Percentiles rank a stretch among this genome's conserved stretches.
These are phyloP conservation scores for Arthroderma sp. DNA, from an alignment of 2,329 filamentous ascomycete genomes.

Conservation along the genomic window DNA sequence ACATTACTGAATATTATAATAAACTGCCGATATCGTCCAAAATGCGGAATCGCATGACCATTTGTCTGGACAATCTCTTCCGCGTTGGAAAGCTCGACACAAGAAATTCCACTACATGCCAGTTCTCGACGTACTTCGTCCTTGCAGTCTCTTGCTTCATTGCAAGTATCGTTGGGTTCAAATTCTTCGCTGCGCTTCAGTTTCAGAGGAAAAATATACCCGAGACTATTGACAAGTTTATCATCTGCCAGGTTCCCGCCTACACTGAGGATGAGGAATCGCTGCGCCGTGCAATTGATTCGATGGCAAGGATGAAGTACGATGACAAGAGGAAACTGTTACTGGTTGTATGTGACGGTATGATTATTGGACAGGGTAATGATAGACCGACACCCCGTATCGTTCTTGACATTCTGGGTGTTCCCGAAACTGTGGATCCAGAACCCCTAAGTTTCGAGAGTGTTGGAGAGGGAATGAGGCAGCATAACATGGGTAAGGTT, in stretches of 20 bases:
- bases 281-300: conserved; percentile 90
- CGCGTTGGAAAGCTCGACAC: conserved; percentile 88
- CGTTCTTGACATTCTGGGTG: conserved; percentile 90
- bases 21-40: conserved; percentile 44
- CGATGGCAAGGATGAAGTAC: conserved; percentile 85
- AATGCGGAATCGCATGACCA: conserved; percentile 44
- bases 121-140: conserved; percentile 81
- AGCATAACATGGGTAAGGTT: conserved; percentile 98
- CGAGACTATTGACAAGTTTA: conserved; percentile 94
- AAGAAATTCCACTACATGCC: conserved; percentile 68
- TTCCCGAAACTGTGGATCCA: conserved; percentile 84
- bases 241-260: conserved; percentile 93
- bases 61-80: conserved; percentile 94
- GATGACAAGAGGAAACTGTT: conserved; percentile 97
- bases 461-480: conserved; percentile 86
- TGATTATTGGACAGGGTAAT: conserved; percentile 99
- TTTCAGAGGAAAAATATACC: conserved; percentile 84
- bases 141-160: conserved; percentile 72
- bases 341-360: conserved; percentile 87
- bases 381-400: conserved; percentile 91
- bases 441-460: conserved; percentile 95
- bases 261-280: conserved; percentile 99
- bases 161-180: conserved; percentile 75
- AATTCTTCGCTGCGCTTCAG: conserved; percentile 91
- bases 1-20: conserved; percentile 75